phyloP scores from a whole-genome alignment of 495 filamentous ascomycete species.

The Penicillium antarcticum region DNA sequence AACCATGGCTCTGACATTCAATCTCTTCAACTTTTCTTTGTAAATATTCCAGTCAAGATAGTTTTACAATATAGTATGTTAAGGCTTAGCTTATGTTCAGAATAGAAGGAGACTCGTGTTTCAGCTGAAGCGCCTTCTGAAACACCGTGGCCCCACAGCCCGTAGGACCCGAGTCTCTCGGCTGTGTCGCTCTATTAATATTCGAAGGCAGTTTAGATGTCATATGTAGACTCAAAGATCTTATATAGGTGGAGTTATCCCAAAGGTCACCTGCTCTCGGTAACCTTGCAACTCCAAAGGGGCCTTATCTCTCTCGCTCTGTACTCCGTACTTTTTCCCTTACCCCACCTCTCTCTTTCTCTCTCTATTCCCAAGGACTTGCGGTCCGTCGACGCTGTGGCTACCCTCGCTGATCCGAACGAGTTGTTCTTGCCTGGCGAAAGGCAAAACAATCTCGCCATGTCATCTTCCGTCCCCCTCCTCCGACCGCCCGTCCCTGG shows the following conservation, averaged over 20 bases:
- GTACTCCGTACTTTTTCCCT: not conserved
- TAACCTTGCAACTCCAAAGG: constrained; percentile 4
- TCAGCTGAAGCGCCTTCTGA: constrained; percentile 31
- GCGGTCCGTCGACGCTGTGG: constrained; percentile 34
- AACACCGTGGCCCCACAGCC: constrained; percentile 24
- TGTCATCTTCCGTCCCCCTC: constrained; percentile 79
- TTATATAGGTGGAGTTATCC: constrained; percentile 6
- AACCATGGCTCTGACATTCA: too few species aligned
- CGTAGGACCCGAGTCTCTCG: constrained; percentile 23
- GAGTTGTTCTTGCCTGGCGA: constrained; percentile 48
- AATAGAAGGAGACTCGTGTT: constrained; percentile 8
- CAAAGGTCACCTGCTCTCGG: constrained; percentile 25
- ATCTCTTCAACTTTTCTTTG: not conserved
- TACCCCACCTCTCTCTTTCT: constrained; percentile 7
- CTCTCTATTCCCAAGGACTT: constrained; percentile 8
- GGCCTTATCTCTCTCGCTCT: constrained; percentile 4
- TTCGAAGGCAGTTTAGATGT: constrained; percentile 3
- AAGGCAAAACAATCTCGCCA: constrained; percentile 55
- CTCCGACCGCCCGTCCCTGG: constrained; percentile 82
- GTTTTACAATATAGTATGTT: too few species aligned
- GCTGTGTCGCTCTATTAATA: constrained; percentile 33
- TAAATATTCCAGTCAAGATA: not conserved
- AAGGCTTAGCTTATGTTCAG: not conserved
- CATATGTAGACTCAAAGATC: not conserved
- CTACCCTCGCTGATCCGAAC: constrained; percentile 44